Evolutionary conservation across 805 yeast genomes (phyloP), one percentile per base, ranked within the genome.

Genomic region (Ogataea sp.): DNA sequence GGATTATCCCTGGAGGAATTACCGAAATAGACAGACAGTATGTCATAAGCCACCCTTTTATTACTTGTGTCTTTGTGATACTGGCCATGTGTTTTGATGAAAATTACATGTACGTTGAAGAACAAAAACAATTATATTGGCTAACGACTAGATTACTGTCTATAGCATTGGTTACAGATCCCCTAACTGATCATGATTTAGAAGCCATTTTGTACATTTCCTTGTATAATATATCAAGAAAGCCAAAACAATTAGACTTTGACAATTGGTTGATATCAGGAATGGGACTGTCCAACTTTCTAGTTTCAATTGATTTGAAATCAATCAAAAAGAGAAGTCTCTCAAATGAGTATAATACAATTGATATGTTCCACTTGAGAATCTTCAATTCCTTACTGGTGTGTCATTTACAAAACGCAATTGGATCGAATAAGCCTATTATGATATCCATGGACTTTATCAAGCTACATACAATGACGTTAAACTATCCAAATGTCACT

Each of bases 1-100:
- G 80, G 78, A 73, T 77, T 34, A 70, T 75, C 5, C 81, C 81
- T 2, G 80, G 80, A 10, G 80, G 80, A 5, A 64, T 74, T n/a
- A 70, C 65, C 28, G 65, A 64, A 25, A 65, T 75, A 11, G 62
- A 68, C 31, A 52, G 65, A 29, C 57, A 58, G 10, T 76, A 71
- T 49, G 80, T 71, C 4, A 47, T 57, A 15, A 61, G 64, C 25
- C 80, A 75, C 52, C 72, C 78, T 3, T 74, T 75, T 43, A 74
- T 72, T 18, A 61, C 78, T 0, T 70, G 78, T 42, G 78, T 72
- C 1, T 73, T 69, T 55, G 73, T 70, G 3, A 57, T 73, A 18
- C 56, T 74, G 38, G 75, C 78, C 1, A 73, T 73, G 78, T 68
- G 73, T 35, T 71, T 71, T 48, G 78, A 75, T 46, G 78, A 73